A percentile compares a stretch with the other conserved stretches of the same genome.
Evolutionary conservation across 1,284 basidiomycete species (phyloP).

Genomic region (Fomes fomentarius): DNA sequence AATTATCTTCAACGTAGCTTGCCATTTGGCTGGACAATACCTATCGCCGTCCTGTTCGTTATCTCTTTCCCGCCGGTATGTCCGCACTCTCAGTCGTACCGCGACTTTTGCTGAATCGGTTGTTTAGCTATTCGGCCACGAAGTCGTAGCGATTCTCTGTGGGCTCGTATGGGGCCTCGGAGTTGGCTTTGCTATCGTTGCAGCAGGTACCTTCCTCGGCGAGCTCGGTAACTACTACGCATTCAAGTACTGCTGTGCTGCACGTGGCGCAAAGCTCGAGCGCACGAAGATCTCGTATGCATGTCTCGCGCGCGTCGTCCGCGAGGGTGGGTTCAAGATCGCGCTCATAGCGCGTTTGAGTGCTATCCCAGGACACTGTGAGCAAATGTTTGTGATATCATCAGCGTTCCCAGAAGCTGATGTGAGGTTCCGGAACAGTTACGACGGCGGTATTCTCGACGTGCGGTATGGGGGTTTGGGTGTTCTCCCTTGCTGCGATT

Average conservation of each 20-base stretch:
- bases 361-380: slow-evolving; percentile 81
- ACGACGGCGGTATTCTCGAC: slow-evolving; percentile 81
- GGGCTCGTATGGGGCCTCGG: slow-evolving; percentile 81
- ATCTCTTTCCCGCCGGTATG: slow-evolving; percentile 77
- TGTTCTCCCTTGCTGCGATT: slow-evolving; percentile 72
- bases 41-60: slow-evolving; percentile 78
- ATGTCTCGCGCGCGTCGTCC: slow-evolving; percentile 75
- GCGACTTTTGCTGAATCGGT: slow-evolving; percentile 12
- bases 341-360: slow-evolving; percentile 75
- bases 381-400: slow-evolving; percentile 33
- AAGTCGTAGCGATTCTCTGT: slow-evolving; percentile 75
- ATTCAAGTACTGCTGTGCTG: slow-evolving; percentile 65
- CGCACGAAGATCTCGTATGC: slow-evolving; percentile 73
- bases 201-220: slow-evolving; percentile 67
- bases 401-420: no score
- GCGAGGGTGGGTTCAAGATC: slow-evolving; percentile 81
- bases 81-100: neutral
- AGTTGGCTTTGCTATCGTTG: slow-evolving; percentile 68
- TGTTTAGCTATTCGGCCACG: slow-evolving; percentile 70
- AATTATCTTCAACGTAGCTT: slow-evolving; percentile 26
- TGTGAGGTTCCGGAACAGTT: no score
- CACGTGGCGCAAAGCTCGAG: slow-evolving; percentile 74
- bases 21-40: slow-evolving; percentile 76
- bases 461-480: slow-evolving; percentile 75
- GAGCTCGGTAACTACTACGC: slow-evolving; percentile 76